These are phyloP conservation scores for Boechera retrofracta DNA, from an alignment of 345 rosid genomes.

Conservation along the genomic window DNA sequence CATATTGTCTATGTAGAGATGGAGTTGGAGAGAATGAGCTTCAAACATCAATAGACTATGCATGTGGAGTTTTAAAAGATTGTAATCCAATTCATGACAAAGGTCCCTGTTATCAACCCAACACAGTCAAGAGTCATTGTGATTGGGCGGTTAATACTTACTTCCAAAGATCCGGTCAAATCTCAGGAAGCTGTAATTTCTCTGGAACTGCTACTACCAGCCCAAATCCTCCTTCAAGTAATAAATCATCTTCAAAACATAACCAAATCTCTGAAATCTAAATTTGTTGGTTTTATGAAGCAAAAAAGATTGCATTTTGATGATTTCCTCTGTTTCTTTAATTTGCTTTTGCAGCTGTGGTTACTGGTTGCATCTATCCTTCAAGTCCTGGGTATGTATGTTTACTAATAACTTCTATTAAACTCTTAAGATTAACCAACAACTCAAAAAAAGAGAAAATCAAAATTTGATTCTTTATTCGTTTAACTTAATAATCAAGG, in stretches of 20 bases:
- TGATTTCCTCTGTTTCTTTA: slow-evolving; percentile 20
- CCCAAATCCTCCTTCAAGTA: slow-evolving; percentile 56
- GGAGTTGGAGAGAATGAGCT: slow-evolving; percentile 58
- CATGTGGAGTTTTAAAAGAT: slow-evolving; percentile 85
- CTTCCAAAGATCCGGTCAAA: slow-evolving; percentile 71
- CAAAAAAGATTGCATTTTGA: not conserved
- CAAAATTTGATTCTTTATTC: not conserved
- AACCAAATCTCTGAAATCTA: not conserved
- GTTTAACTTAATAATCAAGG: not conserved
- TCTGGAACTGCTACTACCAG: slow-evolving; percentile 61
- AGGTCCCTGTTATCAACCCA: slow-evolving; percentile 83
- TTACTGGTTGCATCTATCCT: slow-evolving; percentile 59
- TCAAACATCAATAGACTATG: slow-evolving; percentile 87
- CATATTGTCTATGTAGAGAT: slow-evolving; percentile 81
- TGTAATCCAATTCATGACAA: slow-evolving; percentile 61
- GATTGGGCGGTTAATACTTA: slow-evolving; percentile 87
- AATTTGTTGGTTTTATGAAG: slow-evolving; percentile 9
- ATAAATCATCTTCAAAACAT: slow-evolving; percentile 23
- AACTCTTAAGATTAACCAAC: not conserved
- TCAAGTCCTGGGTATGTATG: slow-evolving; percentile 65
- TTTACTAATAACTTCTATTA: not conserved
- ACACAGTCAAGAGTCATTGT: slow-evolving; percentile 78
- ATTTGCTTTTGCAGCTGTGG: slow-evolving; percentile 48
- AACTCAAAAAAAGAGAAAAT: too few species aligned
- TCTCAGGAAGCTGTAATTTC: slow-evolving; percentile 73